Conservation (phyloP, 305 asterid species). For the Fraxinus baroniana region DNA sequence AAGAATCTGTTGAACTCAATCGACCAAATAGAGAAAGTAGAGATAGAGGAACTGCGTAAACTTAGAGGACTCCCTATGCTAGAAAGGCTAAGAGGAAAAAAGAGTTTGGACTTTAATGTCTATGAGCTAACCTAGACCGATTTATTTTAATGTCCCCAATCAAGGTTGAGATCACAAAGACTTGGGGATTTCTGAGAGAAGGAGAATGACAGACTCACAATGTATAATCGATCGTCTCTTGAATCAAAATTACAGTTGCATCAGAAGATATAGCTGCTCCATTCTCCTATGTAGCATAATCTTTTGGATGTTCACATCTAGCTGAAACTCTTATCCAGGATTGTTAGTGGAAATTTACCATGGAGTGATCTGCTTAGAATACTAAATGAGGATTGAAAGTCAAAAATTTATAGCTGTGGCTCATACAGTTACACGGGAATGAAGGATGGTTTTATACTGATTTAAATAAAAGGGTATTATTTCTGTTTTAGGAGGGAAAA, state of each 20-base stretch:
- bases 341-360: background rate
- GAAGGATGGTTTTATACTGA: background rate
- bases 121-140: slow-evolving; percentile 44
- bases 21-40: slow-evolving; percentile 66
- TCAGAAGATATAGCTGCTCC: background rate
- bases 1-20: slow-evolving; percentile 65
- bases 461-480: background rate
- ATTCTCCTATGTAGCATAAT: background rate
- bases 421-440: background rate
- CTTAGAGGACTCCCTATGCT: slow-evolving; percentile 63
- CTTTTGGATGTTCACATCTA: background rate
- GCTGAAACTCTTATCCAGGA: background rate
- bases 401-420: background rate
- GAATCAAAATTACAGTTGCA: slow-evolving; percentile 36
- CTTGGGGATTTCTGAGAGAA: slow-evolving; percentile 18
- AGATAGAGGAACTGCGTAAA: slow-evolving; percentile 60
- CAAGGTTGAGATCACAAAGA: slow-evolving; percentile 44
- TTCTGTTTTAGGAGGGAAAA: background rate
- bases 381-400: background rate
- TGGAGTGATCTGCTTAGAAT: background rate
- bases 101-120: slow-evolving; percentile 63
- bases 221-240: slow-evolving; percentile 39
- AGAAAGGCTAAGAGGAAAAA: slow-evolving; percentile 62
- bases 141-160: slow-evolving; percentile 28
- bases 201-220: slow-evolving; percentile 28